A percentile compares a stretch with the other conserved stretches of the same genome.
Evolutionary conservation across 495 filamentous ascomycete species (phyloP).

Genomic region (Penicillium roqueforti): DNA sequence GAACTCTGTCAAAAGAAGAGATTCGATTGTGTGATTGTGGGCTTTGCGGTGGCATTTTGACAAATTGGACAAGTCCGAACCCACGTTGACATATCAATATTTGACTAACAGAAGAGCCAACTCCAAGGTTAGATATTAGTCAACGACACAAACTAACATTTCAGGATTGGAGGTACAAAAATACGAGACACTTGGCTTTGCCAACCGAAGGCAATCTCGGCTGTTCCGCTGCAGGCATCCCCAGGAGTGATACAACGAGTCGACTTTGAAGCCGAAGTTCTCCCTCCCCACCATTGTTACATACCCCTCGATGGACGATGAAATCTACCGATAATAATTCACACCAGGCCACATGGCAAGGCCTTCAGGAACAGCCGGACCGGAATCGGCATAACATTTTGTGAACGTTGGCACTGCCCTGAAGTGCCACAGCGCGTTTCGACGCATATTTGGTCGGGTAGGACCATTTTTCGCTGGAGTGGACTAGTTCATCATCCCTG

Average conservation of each 20-base stretch:
- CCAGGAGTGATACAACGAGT: background rate
- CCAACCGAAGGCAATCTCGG: background rate
- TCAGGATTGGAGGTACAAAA: no score
- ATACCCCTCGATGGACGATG: background rate
- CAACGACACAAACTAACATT: background rate
- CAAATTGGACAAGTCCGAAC: background rate
- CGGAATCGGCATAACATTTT: background rate
- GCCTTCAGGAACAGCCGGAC: background rate
- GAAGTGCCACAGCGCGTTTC: background rate
- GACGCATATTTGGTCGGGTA: background rate
- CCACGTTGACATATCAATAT: no score
- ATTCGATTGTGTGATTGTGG: background rate
- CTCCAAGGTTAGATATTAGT: no score
- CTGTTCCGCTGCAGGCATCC: background rate
- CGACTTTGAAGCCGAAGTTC: background rate
- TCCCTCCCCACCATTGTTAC: background rate
- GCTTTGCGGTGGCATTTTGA: background rate
- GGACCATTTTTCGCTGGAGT: no score
- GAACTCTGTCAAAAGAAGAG: background rate
- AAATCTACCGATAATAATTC: background rate
- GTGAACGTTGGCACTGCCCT: background rate
- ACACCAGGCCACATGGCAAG: background rate
- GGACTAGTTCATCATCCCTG: no score
- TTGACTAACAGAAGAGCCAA: no score
- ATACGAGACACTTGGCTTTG: background rate